Conservation (phyloP, 495 filamentous ascomycete genomes). For the Tuber calosporum region DNA sequence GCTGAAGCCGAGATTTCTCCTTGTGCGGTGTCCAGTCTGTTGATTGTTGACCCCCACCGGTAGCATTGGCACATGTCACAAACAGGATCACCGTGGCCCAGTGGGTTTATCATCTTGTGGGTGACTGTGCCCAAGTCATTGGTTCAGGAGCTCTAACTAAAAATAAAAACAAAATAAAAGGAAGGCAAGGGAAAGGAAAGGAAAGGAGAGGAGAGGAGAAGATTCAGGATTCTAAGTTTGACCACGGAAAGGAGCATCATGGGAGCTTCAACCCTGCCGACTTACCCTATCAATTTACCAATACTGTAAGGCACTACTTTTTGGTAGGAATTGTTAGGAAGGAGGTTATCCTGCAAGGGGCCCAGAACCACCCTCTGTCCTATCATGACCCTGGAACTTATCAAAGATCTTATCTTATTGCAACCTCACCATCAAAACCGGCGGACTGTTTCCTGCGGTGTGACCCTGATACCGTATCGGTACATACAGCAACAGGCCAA, state of each 20-base stretch:
- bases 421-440: neutral
- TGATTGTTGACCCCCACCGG: neutral
- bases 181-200: neutral
- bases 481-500: neutral
- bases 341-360: neutral
- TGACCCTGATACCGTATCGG: neutral
- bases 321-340: neutral
- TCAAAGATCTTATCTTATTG: neutral
- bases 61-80: neutral
- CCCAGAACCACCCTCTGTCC: neutral
- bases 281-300: neutral
- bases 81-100: neutral
- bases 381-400: neutral
- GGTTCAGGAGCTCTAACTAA: neutral
- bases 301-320: neutral
- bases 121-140: neutral
- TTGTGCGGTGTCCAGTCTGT: slow-evolving; percentile 1
- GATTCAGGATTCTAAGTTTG: neutral
- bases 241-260: slow-evolving; percentile 3
- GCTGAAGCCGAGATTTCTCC: neutral
- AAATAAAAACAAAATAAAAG: no score
- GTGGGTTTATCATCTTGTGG: no score
- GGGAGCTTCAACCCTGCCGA: neutral
- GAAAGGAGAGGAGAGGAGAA: neutral
- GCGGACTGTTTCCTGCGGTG: neutral